Percentiles rank a stretch among this genome's conserved stretches.
Conservation (phyloP, 2,329 filamentous ascomycete species). For the Chrysoporthe austroafricana region DNA sequence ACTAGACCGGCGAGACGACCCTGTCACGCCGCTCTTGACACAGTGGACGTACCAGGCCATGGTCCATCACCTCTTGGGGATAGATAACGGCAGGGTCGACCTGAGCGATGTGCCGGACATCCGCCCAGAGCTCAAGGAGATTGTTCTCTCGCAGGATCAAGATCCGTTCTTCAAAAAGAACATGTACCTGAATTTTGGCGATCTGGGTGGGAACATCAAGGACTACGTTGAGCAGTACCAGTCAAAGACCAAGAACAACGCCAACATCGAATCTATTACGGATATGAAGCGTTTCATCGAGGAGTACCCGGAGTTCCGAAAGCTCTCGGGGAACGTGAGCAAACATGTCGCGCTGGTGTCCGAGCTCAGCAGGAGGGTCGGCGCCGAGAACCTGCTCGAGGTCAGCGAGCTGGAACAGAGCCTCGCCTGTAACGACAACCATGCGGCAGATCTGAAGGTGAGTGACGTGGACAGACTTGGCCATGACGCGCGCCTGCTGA, state of each 20-base stretch:
- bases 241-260: slow-evolving; percentile 93
- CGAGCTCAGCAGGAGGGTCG: slow-evolving; percentile 87
- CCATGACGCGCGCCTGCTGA: slow-evolving; percentile 8
- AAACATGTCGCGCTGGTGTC: slow-evolving; percentile 97
- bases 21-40: slow-evolving; percentile 88
- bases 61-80: slow-evolving; percentile 95
- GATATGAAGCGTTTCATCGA: slow-evolving; percentile 99
- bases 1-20: slow-evolving; percentile 89
- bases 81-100: slow-evolving; percentile 92
- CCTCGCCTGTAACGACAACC: slow-evolving; percentile 94
- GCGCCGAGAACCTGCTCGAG: slow-evolving; percentile 85
- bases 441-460: slow-evolving; percentile 88
- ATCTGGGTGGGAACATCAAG: slow-evolving; percentile 94
- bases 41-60: slow-evolving; percentile 99
- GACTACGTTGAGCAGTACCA: slow-evolving; percentile 99
- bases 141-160: slow-evolving; percentile 94
- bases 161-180: slow-evolving; percentile 99
- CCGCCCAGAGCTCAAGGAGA: slow-evolving; percentile 85
- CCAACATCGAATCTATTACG: slow-evolving; percentile 93
- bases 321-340: slow-evolving; percentile 95
- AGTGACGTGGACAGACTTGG: slow-evolving; percentile 26
- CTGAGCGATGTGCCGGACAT: slow-evolving; percentile 83
- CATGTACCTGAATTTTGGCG: slow-evolving; percentile 98
- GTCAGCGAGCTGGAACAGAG: slow-evolving; percentile 97
- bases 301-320: slow-evolving; percentile 97